phyloP scores from a whole-genome alignment of 805 yeast genomes.

The Ogataea paraovalis region DNA sequence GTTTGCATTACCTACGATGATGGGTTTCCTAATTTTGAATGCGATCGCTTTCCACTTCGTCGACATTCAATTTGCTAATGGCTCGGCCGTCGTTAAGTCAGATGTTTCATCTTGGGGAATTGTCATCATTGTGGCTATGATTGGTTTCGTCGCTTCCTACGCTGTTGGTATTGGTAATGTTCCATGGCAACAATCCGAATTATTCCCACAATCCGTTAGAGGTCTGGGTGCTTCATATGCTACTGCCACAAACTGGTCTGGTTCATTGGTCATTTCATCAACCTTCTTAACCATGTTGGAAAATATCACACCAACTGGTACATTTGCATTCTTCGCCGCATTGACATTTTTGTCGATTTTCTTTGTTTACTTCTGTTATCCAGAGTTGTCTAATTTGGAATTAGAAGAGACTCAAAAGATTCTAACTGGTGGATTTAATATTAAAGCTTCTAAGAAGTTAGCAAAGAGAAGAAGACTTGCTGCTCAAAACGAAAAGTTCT shows the following conservation, averaged over 20 bases:
- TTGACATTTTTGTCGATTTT: slow-evolving; percentile 68
- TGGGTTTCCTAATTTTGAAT: slow-evolving; percentile 42
- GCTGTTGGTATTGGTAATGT: slow-evolving; percentile 54
- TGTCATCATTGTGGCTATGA: slow-evolving; percentile 62
- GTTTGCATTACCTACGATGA: slow-evolving; percentile 44
- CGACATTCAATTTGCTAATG: slow-evolving; percentile 38
- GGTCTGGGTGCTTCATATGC: slow-evolving; percentile 42
- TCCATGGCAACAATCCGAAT: slow-evolving; percentile 58
- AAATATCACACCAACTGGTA: slow-evolving; percentile 48
- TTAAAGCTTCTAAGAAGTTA: slow-evolving; percentile 55
- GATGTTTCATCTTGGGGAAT: slow-evolving; percentile 83
- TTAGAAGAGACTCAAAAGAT: slow-evolving; percentile 87
- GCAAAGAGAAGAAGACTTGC: slow-evolving; percentile 41
- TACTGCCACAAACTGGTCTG: slow-evolving; percentile 43
- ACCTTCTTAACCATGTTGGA: slow-evolving; percentile 52
- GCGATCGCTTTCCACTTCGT: slow-evolving; percentile 26
- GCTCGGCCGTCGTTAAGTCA: slow-evolving; percentile 37
- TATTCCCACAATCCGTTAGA: slow-evolving; percentile 52
- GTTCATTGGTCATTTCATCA: slow-evolving; percentile 48
- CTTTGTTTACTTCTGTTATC: slow-evolving; percentile 79
- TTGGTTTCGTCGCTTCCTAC: slow-evolving; percentile 46
- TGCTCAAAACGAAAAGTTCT: background rate
- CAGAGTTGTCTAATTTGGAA: slow-evolving; percentile 87
- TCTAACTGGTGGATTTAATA: slow-evolving; percentile 81
- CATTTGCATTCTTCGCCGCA: slow-evolving; percentile 77